Evolutionary conservation across 768 basidiomycete genomes (phyloP), one percentile per base, ranked within the genome.

Genomic region (Hericium erinaceus): DNA sequence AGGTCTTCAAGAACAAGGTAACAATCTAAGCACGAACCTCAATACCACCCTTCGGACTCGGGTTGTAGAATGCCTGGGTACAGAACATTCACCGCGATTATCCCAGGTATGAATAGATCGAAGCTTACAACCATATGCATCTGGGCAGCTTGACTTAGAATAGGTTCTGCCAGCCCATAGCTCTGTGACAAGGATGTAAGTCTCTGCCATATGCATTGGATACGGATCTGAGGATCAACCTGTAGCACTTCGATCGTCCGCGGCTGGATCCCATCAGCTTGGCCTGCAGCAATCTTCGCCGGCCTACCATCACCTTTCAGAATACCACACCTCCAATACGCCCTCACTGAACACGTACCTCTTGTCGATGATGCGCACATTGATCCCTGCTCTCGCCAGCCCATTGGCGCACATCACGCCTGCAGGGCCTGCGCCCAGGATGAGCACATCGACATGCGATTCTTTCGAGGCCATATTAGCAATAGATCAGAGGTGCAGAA

Each of bases 371-470:
- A 87, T 79, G 9, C 79, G 74, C 22, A 85, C 80, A 39, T 78
- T 75, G 38, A 86, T 70, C 0, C 83, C 83, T 8, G 81, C 80
- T 46, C 65, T 75, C 9, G 75, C 77, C 38, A 87, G 75, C 2
- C 77, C 83, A 65, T 84, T 83, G 24, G 80, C 80, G 58, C 82
- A 84, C 85, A 90, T 87, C 3, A 89, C 67, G 2, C 88, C 81
- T 1, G 77, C 73, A 3, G 78, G 79, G 7, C 83, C 84, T 4
- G 84, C 84, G 22, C 84, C 84, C 57, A 84, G 72, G 54, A 85
- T 69, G 59, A 85, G 74, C 18, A 84, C 83, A 65, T 85, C 83
- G 55, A 82, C 76, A 1, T 70, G 59, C n/a, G 73, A 72, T 58
- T 75, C 72, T 54, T 66, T 71, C 10, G 61, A 37, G 4, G 57